These are phyloP conservation scores for Cerrena zonata DNA, from an alignment of 1,284 basidiomycete species.

Conservation along the genomic window DNA sequence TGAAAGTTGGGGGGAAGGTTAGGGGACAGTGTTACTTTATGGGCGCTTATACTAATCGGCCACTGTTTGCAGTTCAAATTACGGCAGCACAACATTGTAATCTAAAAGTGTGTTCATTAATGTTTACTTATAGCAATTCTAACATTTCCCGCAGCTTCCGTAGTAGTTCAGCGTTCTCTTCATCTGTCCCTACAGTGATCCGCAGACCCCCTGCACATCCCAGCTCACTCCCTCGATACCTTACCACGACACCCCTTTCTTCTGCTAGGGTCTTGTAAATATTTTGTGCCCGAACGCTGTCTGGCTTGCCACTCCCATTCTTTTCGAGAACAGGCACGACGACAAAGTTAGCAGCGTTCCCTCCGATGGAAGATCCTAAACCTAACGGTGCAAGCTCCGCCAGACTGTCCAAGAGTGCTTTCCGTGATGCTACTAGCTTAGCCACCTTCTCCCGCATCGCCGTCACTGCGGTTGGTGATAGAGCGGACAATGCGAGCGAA, in stretches of 20 bases:
- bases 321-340: slow-evolving; percentile 72
- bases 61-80: neutral
- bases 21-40: neutral
- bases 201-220: slow-evolving; percentile 87
- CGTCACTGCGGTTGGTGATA: slow-evolving; percentile 54
- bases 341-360: slow-evolving; percentile 89
- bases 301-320: slow-evolving; percentile 40
- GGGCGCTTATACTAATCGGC: neutral
- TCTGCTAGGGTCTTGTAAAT: slow-evolving; percentile 86
- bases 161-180: slow-evolving; percentile 67
- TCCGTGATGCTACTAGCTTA: slow-evolving; percentile 58
- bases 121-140: slow-evolving; percentile 24
- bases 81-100: neutral
- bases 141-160: slow-evolving; percentile 45
- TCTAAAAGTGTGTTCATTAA: neutral
- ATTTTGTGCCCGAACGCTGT: slow-evolving; percentile 63
- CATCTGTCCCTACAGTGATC: slow-evolving; percentile 83
- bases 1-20: neutral
- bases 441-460: slow-evolving; percentile 65
- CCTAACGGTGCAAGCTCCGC: slow-evolving; percentile 43
- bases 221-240: slow-evolving; percentile 81
- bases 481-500: slow-evolving; percentile 72
- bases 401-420: slow-evolving; percentile 47
- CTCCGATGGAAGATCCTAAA: slow-evolving; percentile 72
- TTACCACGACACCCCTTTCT: slow-evolving; percentile 80